Evolutionary conservation across 2,329 filamentous ascomycete species (phyloP), one percentile per base, ranked within the genome.

Genomic region (Zarea fungicola): DNA sequence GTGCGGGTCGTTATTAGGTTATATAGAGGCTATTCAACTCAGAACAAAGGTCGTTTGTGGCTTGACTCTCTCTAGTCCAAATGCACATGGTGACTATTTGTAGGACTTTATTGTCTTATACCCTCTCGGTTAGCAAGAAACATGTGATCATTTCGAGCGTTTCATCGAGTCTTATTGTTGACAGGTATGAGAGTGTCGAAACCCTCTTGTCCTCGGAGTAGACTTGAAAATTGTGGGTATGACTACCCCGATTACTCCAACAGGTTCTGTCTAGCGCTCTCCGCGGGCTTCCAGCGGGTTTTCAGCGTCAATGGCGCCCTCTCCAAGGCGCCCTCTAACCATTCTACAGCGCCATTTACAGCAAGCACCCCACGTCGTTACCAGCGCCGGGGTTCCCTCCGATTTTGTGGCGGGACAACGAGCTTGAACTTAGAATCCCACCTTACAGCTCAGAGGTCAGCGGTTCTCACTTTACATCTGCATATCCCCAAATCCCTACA

Each of bases 351-450:
- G 26, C 26, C 44, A 34, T 47, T 32, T 40, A 32, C 8, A 18
- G 23, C 14, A 31, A 44, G 32, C 16, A 47, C 26, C 44, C 35
- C 44, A 21, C 44, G 41, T 14, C n/a, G 26, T 26, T 16, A 6
- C 42, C 36, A 34, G 26, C 42, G 42, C 42, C 42, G 48, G 48
- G 36, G 35, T 42, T 49, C 35, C 42, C 48, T 50, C 48, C 48
- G 48, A 50, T 50, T 36, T 41, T 41, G 48, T 35, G 41, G 22
- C 35, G 34, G 31, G 19, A 40, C n/a, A 16, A n/a, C 7, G 8
- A 32, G 19, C 35, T 44, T 11, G n/a, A 28, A 8, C 40, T 25
- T 21, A 23, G 16, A 21, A 18, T 49, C 6, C 37, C 28, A 18
- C 19, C 8, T 25, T 19, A 14, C 8, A 4, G n/a, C 21, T n/a